Conservation (phyloP, 108 stramenopile genomes). For the Conticribra guillardii region DNA sequence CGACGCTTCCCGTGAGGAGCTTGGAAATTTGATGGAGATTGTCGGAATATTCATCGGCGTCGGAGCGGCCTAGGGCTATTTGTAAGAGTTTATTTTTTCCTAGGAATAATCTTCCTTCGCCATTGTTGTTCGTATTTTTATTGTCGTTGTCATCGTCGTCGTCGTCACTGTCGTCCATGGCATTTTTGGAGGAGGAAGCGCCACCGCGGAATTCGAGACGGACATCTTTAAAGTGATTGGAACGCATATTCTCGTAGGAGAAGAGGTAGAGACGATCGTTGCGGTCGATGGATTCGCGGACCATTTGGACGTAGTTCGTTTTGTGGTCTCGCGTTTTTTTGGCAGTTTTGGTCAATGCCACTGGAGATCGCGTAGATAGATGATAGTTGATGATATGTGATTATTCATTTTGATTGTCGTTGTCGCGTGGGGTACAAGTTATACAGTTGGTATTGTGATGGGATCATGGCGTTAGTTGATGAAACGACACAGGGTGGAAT, state of each 20-base stretch:
- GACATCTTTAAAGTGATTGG: constrained; percentile 93
- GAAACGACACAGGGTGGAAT: not conserved
- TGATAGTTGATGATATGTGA: constrained; percentile 1
- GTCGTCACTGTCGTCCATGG: constrained; percentile 30
- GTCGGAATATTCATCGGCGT: constrained; percentile 95
- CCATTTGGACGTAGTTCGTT: constrained; percentile 77
- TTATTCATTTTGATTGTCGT: too few relatives aligned
- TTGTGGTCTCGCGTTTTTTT: constrained; percentile 95
- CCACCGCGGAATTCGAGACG: constrained; percentile 81
- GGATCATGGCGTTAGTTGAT: too few relatives aligned
- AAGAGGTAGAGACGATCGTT: constrained; percentile 91
- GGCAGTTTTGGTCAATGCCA: constrained; percentile 90
- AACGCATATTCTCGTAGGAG: constrained; percentile 94
- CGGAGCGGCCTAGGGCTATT: constrained; percentile 86
- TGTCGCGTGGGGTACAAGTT: too few relatives aligned
- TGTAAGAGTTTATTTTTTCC: constrained; percentile 97
- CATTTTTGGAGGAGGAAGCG: constrained; percentile 17
- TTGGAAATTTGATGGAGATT: constrained; percentile 89
- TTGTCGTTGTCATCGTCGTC: constrained; percentile 2
- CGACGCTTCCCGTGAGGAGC: constrained; percentile 82
- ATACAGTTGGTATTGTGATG: not conserved
- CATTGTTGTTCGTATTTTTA: not conserved
- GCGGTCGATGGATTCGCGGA: constrained; percentile 87
- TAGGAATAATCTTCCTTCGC: constrained; percentile 83
- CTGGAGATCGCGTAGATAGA: constrained; percentile 31